Percentiles rank a stretch among this genome's conserved stretches.
Conservation (phyloP, 805 yeast genomes). For the Deakozyma indianensis region DNA sequence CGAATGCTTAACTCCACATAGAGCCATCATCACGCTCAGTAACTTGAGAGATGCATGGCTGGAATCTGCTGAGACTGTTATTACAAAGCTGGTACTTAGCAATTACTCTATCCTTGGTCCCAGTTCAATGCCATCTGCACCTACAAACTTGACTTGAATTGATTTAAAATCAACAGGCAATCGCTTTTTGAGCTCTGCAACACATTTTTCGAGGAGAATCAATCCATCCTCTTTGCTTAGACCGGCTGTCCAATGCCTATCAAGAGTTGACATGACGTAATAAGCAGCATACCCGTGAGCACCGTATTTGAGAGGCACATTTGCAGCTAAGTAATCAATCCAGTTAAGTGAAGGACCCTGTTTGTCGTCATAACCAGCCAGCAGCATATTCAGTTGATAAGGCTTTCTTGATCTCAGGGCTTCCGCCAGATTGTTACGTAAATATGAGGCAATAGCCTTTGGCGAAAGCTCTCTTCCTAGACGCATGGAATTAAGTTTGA, state of each 20-base stretch:
- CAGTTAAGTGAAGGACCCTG: constrained; percentile 59
- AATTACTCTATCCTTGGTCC: background rate
- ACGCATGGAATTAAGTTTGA: constrained; percentile 76
- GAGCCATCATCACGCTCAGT: too few relatives aligned
- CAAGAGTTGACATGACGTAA: constrained; percentile 78
- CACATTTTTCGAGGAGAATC: constrained; percentile 54
- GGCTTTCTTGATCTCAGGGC: constrained; percentile 90
- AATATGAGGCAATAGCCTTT: constrained; percentile 73
- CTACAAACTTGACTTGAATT: constrained; percentile 50
- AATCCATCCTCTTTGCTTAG: constrained; percentile 69
- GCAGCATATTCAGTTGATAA: constrained; percentile 79
- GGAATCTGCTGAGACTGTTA: too few relatives aligned
- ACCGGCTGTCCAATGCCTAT: constrained; percentile 73
- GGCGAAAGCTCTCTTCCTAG: constrained; percentile 73
- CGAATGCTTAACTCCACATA: too few relatives aligned
- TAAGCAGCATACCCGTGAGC: constrained; percentile 99
- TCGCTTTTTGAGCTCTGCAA: constrained; percentile 66
- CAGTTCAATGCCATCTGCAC: constrained; percentile 36
- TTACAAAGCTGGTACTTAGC: too few relatives aligned
- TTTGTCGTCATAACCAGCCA: constrained; percentile 67
- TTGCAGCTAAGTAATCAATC: constrained; percentile 90
- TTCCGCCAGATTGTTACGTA: constrained; percentile 76
- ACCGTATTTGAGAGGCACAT: constrained; percentile 82
- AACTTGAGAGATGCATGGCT: too few relatives aligned
- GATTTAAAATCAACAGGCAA: constrained; percentile 95